A percentile compares a stretch with the other conserved stretches of the same genome.
These are phyloP conservation scores for Euphorbia tirucalli DNA, from an alignment of 345 rosid species.

Conservation along the genomic window DNA sequence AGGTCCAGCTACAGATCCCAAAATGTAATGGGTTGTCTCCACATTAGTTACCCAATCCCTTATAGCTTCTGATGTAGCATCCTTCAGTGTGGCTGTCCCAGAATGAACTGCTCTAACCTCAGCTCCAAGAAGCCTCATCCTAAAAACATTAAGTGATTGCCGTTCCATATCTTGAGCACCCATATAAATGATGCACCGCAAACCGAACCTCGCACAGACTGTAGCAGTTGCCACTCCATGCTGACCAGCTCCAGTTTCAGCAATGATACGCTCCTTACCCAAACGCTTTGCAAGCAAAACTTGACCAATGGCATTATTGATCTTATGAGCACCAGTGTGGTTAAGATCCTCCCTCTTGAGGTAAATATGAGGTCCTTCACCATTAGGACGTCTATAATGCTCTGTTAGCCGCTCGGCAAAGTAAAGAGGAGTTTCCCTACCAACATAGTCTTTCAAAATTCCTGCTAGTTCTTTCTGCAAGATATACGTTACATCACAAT, in stretches of 20 bases:
- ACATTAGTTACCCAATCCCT: constrained; percentile 96
- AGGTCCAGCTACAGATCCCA: constrained; percentile 96
- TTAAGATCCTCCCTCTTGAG: constrained; percentile 97
- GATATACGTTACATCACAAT: neutral
- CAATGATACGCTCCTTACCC: constrained; percentile 82
- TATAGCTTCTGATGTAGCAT: constrained; percentile 45
- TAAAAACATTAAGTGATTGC: constrained; percentile 85
- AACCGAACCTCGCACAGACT: constrained; percentile 82
- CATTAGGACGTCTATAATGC: constrained; percentile 69
- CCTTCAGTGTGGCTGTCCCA: constrained; percentile 32
- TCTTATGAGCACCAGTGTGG: constrained; percentile 93
- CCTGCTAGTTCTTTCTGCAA: constrained; percentile 67
- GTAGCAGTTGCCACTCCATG: constrained; percentile 98
- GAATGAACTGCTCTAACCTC: constrained; percentile 49
- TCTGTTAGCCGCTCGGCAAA: constrained; percentile 84
- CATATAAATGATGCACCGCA: constrained; percentile 82
- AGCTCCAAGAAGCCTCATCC: constrained; percentile 91
- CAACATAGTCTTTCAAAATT: constrained; percentile 89
- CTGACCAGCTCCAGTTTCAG: constrained; percentile 97
- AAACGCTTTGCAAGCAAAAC: constrained; percentile 80
- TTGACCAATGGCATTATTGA: constrained; percentile 88
- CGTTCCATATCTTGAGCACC: constrained; percentile 98
- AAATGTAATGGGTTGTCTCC: constrained; percentile 90
- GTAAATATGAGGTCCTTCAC: constrained; percentile 80
- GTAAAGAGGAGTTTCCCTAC: constrained; percentile 86